A percentile compares a stretch with the other conserved stretches of the same genome.
Evolutionary conservation across 345 rosid genomes (phyloP).

Genomic region (Citrus australasica): DNA sequence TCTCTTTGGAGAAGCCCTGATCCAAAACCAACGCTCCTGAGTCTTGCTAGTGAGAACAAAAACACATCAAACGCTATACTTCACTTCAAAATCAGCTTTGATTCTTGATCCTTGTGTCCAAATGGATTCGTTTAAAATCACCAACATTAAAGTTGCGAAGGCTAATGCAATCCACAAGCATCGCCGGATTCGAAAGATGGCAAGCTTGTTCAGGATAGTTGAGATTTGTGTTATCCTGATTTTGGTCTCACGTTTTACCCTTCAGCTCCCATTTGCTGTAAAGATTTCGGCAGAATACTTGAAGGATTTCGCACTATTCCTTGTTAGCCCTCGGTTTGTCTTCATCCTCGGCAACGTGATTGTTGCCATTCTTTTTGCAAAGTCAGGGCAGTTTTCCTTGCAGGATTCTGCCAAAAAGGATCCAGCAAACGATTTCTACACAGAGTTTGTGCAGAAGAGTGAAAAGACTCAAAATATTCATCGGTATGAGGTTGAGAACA

Average conservation of each 20-base stretch:
- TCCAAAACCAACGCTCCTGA: conserved; percentile 16
- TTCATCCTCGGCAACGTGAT: conserved; percentile 79
- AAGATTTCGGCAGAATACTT: conserved; percentile 58
- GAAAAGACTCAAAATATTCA: conserved; percentile 27
- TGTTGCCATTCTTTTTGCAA: conserved; percentile 63
- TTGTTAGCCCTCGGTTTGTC: conserved; percentile 66
- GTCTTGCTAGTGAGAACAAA: conserved; percentile 28
- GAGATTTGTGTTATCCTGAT: conserved; percentile 53
- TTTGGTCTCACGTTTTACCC: conserved; percentile 54
- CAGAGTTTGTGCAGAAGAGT: conserved; percentile 43
- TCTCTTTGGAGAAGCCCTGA: conserved; percentile 26
- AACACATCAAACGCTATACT: background rate
- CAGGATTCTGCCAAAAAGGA: conserved; percentile 29
- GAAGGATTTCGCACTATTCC: conserved; percentile 39
- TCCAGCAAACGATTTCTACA: conserved; percentile 34
- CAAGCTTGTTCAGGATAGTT: conserved; percentile 50
- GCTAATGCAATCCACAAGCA: conserved; percentile 48
- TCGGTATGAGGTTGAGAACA: conserved; percentile 14
- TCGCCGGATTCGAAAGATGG: conserved; percentile 39
- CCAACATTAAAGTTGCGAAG: conserved; percentile 50
- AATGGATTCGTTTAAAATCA: conserved; percentile 61
- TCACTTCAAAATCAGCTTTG: background rate
- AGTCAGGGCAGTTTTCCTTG: conserved; percentile 53
- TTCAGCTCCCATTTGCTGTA: conserved; percentile 48
- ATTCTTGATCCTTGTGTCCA: background rate